Percentiles rank a stretch among this genome's conserved stretches.
Evolutionary conservation across 768 basidiomycete genomes (phyloP).

Genomic region (Lactarius hatsudake): DNA sequence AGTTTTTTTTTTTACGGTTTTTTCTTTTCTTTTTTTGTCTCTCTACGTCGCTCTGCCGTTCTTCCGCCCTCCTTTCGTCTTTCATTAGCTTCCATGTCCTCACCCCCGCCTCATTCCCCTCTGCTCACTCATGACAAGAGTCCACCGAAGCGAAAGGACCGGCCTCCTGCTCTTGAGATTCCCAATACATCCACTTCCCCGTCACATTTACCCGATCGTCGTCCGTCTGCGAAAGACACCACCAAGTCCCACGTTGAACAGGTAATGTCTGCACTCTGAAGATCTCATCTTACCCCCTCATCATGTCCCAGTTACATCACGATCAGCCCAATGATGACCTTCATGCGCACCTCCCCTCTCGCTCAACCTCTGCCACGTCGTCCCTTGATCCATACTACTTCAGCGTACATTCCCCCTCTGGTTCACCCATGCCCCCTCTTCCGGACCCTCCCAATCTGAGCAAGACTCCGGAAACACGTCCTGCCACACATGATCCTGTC

Average conservation of each 20-base stretch:
- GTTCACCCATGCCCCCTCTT: conserved; percentile 56
- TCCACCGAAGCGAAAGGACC: conserved; percentile 47
- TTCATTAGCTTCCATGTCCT: conserved; percentile 44
- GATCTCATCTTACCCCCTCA: conserved; percentile 18
- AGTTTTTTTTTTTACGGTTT: conserved; percentile 30
- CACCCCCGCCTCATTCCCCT: conserved; percentile 30
- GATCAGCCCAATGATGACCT: conserved; percentile 41
- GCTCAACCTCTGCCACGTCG: conserved; percentile 72
- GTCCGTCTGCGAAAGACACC: conserved; percentile 22
- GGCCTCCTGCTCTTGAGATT: conserved; percentile 53
- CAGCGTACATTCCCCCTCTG: conserved; percentile 64
- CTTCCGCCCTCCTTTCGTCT: conserved; percentile 34
- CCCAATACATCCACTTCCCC: conserved; percentile 38
- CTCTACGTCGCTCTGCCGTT: conserved; percentile 36
- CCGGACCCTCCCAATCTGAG: conserved; percentile 39
- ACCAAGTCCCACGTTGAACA: conserved; percentile 20
- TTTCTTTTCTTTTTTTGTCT: conserved; percentile 29
- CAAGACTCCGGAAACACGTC: conserved; percentile 60
- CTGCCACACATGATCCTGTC: conserved; percentile 47
- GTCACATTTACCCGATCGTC: conserved; percentile 39
- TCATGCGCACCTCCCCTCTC: conserved; percentile 45
- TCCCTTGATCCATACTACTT: conserved; percentile 91
- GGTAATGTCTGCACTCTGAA: conserved; percentile 16
- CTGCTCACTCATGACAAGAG: conserved; percentile 37
- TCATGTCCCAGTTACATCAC: conserved; percentile 42